Percentiles rank a stretch among this genome's conserved stretches.
These are phyloP conservation scores for Ceratocystis huliohia DNA, from an alignment of 2,329 filamentous ascomycete species.

Conservation along the genomic window DNA sequence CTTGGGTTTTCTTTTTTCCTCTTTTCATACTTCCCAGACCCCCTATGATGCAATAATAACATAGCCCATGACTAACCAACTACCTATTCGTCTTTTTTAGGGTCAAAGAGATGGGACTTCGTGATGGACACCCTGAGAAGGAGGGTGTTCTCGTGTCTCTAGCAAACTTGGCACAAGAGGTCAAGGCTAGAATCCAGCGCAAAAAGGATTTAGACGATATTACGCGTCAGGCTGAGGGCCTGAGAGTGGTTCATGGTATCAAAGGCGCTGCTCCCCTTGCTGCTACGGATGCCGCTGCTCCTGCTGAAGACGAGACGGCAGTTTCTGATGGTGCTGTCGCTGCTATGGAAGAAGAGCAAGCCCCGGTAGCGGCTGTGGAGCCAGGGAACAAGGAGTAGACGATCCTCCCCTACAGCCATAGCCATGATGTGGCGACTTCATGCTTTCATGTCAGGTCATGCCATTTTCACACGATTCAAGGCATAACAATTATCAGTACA, in stretches of 20 bases:
- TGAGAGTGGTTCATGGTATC: conserved; percentile 37
- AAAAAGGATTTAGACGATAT: conserved; percentile 35
- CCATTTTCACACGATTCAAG: background rate
- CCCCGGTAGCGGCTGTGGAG: background rate
- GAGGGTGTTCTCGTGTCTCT: conserved; percentile 66
- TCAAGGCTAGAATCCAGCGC: conserved; percentile 37
- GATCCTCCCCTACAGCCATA: background rate
- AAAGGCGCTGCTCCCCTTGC: conserved; percentile 26
- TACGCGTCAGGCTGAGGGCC: conserved; percentile 33
- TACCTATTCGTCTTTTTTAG: background rate
- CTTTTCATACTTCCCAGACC: background rate
- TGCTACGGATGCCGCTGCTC: conserved; percentile 1
- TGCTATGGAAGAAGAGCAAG: conserved; percentile 20
- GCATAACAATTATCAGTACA: background rate
- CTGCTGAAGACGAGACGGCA: background rate
- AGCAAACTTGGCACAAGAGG: conserved; percentile 48
- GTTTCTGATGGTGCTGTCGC: conserved; percentile 12
- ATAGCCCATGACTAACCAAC: background rate
- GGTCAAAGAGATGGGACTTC: conserved; percentile 65
- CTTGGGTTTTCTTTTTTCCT: background rate
- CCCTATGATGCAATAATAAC: background rate
- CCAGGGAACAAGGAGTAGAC: conserved; percentile 8
- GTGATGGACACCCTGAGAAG: conserved; percentile 77
- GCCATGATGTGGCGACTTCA: background rate
- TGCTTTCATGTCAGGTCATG: background rate